Percentiles rank a stretch among this genome's conserved stretches.
phyloP scores from a whole-genome alignment of 1,284 basidiomycete genomes.

The Apiotrichum montevideense region DNA sequence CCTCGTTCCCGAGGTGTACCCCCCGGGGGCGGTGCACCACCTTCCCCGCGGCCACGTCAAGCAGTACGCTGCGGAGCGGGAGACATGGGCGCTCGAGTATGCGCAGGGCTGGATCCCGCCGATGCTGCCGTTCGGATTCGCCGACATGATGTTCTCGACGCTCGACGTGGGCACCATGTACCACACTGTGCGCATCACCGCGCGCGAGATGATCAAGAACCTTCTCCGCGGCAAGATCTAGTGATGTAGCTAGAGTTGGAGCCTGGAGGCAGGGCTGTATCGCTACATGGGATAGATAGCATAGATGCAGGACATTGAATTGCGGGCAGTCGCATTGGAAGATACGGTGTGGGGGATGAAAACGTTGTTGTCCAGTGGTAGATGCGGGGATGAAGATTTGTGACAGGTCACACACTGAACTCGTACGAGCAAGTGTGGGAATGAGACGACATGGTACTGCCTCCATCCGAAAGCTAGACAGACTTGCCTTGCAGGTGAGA shows the following conservation, averaged over 20 bases:
- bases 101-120: conserved; percentile 86
- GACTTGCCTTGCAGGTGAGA: too few relatives aligned
- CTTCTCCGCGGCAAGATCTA: conserved; percentile 81
- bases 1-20: conserved; percentile 76
- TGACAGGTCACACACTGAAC: too few relatives aligned
- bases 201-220: conserved; percentile 72
- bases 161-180: conserved; percentile 80
- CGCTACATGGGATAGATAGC: background rate
- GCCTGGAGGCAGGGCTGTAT: too few relatives aligned
- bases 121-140: conserved; percentile 88
- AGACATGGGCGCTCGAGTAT: conserved; percentile 91
- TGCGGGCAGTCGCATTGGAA: too few relatives aligned
- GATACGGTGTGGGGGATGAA: too few relatives aligned
- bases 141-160: conserved; percentile 79
- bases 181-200: conserved; percentile 72
- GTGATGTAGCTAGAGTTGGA: too few relatives aligned
- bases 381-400: too few relatives aligned
- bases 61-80: conserved; percentile 96
- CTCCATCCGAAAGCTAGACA: too few relatives aligned
- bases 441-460: too few relatives aligned
- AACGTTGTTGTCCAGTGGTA: too few relatives aligned
- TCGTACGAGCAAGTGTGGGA: too few relatives aligned
- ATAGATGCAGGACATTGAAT: background rate
- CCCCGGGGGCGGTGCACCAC: conserved; percentile 75
- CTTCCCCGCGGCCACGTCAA: conserved; percentile 76